A percentile compares a stretch with the other conserved stretches of the same genome.
Conservation (phyloP, 768 basidiomycete genomes). For the Mycena venus region DNA sequence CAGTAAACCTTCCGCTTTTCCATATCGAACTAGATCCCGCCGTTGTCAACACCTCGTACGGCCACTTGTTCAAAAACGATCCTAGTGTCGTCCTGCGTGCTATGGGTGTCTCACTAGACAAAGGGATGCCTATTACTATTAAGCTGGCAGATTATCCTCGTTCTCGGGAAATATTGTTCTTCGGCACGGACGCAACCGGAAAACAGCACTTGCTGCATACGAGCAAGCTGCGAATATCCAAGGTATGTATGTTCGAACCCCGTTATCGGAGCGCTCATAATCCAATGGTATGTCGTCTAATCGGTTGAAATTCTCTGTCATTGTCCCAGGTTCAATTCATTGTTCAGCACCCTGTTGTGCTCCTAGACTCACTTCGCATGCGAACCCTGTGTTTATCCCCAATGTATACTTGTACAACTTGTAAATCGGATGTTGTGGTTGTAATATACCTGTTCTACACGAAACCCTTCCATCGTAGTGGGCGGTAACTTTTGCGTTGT, state of each 20-base stretch:
- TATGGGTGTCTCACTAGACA: constrained; percentile 23
- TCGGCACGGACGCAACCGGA: constrained; percentile 3
- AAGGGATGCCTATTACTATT: constrained; percentile 17
- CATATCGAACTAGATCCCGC: constrained; percentile 16
- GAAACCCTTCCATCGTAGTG: not conserved
- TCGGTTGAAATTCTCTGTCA: not conserved
- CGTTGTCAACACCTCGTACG: constrained; percentile 10
- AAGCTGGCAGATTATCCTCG: constrained; percentile 5
- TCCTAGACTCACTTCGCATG: too few species aligned
- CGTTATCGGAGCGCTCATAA: not conserved
- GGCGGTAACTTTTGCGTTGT: too few species aligned
- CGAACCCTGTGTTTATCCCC: not conserved
- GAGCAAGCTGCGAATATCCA: not conserved
- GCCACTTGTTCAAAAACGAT: constrained; percentile 13
- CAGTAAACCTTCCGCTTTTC: constrained; percentile 19
- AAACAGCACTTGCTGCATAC: constrained; percentile 12
- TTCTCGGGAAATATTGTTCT: constrained; percentile 10
- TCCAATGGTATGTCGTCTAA: not conserved
- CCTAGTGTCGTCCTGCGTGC: constrained; percentile 13
- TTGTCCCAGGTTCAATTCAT: too few species aligned
- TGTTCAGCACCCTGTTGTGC: too few species aligned
- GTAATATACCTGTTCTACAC: not conserved
- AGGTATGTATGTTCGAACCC: not conserved
- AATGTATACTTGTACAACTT: not conserved
- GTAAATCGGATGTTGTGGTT: not conserved